Base-by-base conservation (phyloP, 179 eudicot genomes). In the Nepenthes alata region DNA sequence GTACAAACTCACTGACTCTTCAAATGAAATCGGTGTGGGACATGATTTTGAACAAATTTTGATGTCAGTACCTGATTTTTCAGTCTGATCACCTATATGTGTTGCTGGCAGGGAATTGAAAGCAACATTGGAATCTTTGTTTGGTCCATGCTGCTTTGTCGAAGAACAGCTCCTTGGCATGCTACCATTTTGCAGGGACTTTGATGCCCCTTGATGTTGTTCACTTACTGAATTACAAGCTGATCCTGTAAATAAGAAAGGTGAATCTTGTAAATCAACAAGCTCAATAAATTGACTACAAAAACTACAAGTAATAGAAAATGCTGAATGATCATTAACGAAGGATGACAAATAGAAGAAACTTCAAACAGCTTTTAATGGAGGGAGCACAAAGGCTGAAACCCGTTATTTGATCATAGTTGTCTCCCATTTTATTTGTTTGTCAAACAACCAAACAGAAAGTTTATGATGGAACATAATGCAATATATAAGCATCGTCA, bases 91-190 rank as follows among this genome's bases (percentile, higher is more conserved):
- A 66, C 63, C 55, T 39, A 45, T 41, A 55, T 55, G 69, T 56
- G 62, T 41, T 41, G 58, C 35, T 9, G 69, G 64, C 44, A 55
- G 36, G 35, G 76, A 68, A 59, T 35, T 48, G 57, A 64, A 60
- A 15, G 63, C 65, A 37, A 67, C 62, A 67, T 50, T 34, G 12
- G 55, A 49, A 14, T 58, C 70, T 41, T 34, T 53, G 54, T 53
- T 47, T 10, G 39, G 53, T 34, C 25, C 56, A 37, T 57, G 64
- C 55, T 72, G 77, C 52, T 47, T 62, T 1, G 64, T 56, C 7
- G 82, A 65, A 38, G 74, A 67, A 38, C 61, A 65, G 53, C 25
- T 58, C 41, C 58, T 52, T 44, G 73, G 14, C 25, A 35, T 13
- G 38, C 0, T 14, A 68, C 62, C 61, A 58, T 67, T 67, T 35